A percentile compares a stretch with the other conserved stretches of the same genome.
Evolutionary conservation across 2,329 filamentous ascomycete genomes (phyloP).

Genomic region (Shiraia bambusicola): DNA sequence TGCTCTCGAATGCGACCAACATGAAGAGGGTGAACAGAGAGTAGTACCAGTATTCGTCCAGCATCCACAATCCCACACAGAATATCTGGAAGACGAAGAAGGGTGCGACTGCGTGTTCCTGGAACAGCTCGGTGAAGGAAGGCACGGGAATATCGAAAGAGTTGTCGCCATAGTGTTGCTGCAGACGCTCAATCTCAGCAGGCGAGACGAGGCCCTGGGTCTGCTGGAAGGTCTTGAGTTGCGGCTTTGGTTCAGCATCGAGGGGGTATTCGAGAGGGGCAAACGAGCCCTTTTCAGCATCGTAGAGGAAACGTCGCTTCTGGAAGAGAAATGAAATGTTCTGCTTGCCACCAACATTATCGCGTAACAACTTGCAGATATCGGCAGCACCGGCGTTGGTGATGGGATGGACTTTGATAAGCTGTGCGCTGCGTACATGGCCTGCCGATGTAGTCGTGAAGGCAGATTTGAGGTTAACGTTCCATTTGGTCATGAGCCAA

Average conservation of each 20-base stretch:
- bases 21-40: constrained; percentile 98
- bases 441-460: constrained; percentile 77
- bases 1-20: constrained; percentile 96
- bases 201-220: constrained; percentile 73
- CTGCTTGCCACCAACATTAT: constrained; percentile 72
- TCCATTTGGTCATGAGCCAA: constrained; percentile 98
- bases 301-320: constrained; percentile 92
- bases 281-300: constrained; percentile 71
- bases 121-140: constrained; percentile 92
- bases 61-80: constrained; percentile 96
- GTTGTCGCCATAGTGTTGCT: constrained; percentile 93
- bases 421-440: constrained; percentile 69
- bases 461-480: constrained; percentile 76
- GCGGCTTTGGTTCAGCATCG: constrained; percentile 81
- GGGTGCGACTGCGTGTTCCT: constrained; percentile 95
- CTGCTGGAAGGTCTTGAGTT: constrained; percentile 74
- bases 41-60: constrained; percentile 99
- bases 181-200: constrained; percentile 74
- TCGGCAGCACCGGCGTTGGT: constrained; percentile 87
- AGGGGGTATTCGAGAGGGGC: constrained; percentile 79
- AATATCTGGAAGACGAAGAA: constrained; percentile 99
- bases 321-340: constrained; percentile 93
- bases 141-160: constrained; percentile 98
- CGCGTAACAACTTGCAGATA: constrained; percentile 78
- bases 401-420: constrained; percentile 91